Evolutionary conservation across 2,329 filamentous ascomycete species (phyloP), one percentile per base, ranked within the genome.

Genomic region (Setomelanomma holmii): DNA sequence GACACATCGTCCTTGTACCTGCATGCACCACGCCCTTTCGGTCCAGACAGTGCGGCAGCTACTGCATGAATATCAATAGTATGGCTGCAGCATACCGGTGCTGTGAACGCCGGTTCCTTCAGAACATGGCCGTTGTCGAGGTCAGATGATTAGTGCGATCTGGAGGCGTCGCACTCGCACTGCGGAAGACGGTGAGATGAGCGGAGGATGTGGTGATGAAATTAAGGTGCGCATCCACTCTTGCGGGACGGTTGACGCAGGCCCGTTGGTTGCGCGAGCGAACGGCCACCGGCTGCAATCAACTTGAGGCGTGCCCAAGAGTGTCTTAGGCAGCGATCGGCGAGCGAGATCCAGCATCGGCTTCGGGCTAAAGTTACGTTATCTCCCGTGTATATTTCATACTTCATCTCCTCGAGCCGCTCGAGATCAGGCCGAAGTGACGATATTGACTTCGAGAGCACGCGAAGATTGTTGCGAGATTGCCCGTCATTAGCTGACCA

Each of bases 21-120:
- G 60, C 59, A 64, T 61, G 57, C 55, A 59, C 39, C 44, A 46
- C 51, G 48, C 41, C 41, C 51, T 27, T 46, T 46, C 23, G 49
- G 49, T 38, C 45, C 49, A 48, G 36, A 44, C 61, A 49, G 40
- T 59, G 52, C 56, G 45, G 34, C 54, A 42, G 42, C 45, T 21
- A 45, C 45, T 35, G 47, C 48, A n/a, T n/a, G n/a, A n/a, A 41
- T 38, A 30, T 40, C 43, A 16, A 40, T 43, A 43, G 24, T 5
- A 30, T 43, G 24, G 41, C 43, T 16, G 43, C 20, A 24, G 19
- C 17, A 34, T 21, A n/a, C n/a, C n/a, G n/a, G n/a, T n/a, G n/a
- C n/a, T n/a, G 27, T 33, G 41, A 43, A 40, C 12, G 36, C 23
- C 20, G 20, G 22, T 34, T 27, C 14, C 14, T 8, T 30, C 27